phyloP scores from a whole-genome alignment of 164 flowering plant species.

The Sedum album region DNA sequence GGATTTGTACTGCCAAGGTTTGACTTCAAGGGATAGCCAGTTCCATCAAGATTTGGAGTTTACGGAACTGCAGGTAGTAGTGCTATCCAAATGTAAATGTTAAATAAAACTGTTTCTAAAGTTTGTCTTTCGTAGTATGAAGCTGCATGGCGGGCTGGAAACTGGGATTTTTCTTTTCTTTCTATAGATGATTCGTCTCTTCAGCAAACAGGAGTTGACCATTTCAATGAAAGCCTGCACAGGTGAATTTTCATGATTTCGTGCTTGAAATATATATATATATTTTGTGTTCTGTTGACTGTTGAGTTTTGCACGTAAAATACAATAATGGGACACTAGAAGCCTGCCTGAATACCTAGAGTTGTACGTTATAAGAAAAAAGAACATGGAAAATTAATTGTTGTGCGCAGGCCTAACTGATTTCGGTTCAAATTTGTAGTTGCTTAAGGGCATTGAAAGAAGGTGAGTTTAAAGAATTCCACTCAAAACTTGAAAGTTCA shows the following conservation, averaged over 20 bases:
- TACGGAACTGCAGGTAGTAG: slow-evolving; percentile 66
- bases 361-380: background rate
- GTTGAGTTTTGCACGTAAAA: background rate
- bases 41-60: slow-evolving; percentile 75
- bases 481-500: slow-evolving; percentile 39
- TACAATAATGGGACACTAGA: background rate
- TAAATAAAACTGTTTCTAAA: background rate
- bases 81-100: background rate
- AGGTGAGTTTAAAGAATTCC: slow-evolving; percentile 64
- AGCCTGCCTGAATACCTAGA: background rate
- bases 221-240: slow-evolving; percentile 79
- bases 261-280: background rate
- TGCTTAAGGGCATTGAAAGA: slow-evolving; percentile 82
- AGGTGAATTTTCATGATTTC: slow-evolving; percentile 33
- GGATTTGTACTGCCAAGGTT: slow-evolving; percentile 83
- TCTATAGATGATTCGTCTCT: slow-evolving; percentile 21
- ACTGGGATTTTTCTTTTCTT: slow-evolving; percentile 86
- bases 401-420: background rate
- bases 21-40: slow-evolving; percentile 52
- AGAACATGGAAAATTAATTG: background rate
- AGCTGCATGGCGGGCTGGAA: slow-evolving; percentile 97
- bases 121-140: slow-evolving; percentile 54
- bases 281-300: background rate
- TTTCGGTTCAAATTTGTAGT: slow-evolving; percentile 22
- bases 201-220: slow-evolving; percentile 23